Conservation (phyloP, 495 filamentous ascomycete species). For the Aspergillus olivimuriae region DNA sequence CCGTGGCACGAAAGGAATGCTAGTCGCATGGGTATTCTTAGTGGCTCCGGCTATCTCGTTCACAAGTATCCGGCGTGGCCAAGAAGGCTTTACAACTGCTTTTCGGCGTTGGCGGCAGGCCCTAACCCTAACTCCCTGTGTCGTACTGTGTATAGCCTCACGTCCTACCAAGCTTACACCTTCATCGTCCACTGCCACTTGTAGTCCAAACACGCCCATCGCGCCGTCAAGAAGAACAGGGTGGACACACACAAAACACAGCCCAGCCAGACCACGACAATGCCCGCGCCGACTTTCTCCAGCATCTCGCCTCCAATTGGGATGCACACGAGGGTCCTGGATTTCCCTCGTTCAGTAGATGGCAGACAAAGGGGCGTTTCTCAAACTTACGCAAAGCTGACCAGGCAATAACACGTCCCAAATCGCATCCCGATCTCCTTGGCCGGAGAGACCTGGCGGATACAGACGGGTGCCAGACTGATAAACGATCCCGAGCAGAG, state of each 20-base stretch:
- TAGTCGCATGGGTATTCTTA: too few species aligned
- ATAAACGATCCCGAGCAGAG: slow-evolving; percentile 56
- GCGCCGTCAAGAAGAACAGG: slow-evolving; percentile 34
- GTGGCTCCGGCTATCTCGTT: too few species aligned
- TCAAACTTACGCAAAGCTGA: slow-evolving; percentile 49
- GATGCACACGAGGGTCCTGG: slow-evolving; percentile 33
- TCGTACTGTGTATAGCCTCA: too few species aligned
- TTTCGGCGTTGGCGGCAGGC: too few species aligned
- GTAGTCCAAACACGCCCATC: slow-evolving; percentile 46
- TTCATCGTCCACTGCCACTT: slow-evolving; percentile 38
- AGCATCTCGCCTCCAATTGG: slow-evolving; percentile 39
- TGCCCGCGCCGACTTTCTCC: slow-evolving; percentile 28
- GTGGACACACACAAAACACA: slow-evolving; percentile 31
- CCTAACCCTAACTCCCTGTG: too few species aligned
- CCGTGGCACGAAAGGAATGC: too few species aligned
- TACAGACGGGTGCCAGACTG: slow-evolving; percentile 55
- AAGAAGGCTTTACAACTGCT: too few species aligned
- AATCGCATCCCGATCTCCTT: slow-evolving; percentile 61
- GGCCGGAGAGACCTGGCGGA: slow-evolving; percentile 55
- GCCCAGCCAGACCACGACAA: slow-evolving; percentile 33
- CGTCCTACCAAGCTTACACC: slow-evolving; percentile 21
- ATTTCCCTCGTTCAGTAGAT: not conserved
- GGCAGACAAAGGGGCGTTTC: not conserved
- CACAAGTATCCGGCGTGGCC: too few species aligned
- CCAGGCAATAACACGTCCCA: slow-evolving; percentile 60